Evolutionary conservation across 2,329 filamentous ascomycete genomes (phyloP), one percentile per base, ranked within the genome.

Genomic region (Penicillium sumatraense): DNA sequence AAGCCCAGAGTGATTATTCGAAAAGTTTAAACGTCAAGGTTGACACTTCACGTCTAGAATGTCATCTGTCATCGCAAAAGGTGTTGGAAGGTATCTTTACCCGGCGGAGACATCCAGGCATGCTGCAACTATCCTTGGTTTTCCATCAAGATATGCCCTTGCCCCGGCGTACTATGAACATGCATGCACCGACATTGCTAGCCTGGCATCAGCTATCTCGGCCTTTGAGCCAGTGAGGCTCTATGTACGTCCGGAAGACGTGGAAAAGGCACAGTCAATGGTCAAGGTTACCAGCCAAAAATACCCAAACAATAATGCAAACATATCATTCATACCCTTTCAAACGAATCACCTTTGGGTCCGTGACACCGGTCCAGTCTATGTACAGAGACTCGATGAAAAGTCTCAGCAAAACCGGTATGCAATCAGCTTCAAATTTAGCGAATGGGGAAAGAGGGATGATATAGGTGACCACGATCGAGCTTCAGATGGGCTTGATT

Each of bases 171-270:
- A 63, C 27, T 64, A 66, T 36, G 54, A 60, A 26, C 48, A 27
- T 7, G 58, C 61, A 2, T 67, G 66, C 47, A 51, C 42, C 13
- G 66, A 69, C 7, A 64, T 69, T 24, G 57, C 56, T 10, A 58
- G 48, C 14, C 40, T 69, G 9, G 64, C 61, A 6, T 55, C 57
- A 13, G 57, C 60, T 1, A 67, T 68, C 26, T 62, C 67, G 1
- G 49, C 21, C 1, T 68, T 71, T 44, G 69, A 71, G 49, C 65
- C 66, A 9, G 68, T 71, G 3, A 62, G 60, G 3, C 40, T 71
- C 10, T 68, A 65, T 40, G 52, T 61, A 3, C 57, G 62, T 1
- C 58, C 62, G 0, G 65, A 64, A 31, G 63, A 68, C 36, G 42
- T 46, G 24, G 26, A 18, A 27, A 61, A 57, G 24, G 62, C 56